A percentile compares a stretch with the other conserved stretches of the same genome.
Conservation (phyloP, 495 filamentous ascomycete species). For the Penicillium egyptiacum region DNA sequence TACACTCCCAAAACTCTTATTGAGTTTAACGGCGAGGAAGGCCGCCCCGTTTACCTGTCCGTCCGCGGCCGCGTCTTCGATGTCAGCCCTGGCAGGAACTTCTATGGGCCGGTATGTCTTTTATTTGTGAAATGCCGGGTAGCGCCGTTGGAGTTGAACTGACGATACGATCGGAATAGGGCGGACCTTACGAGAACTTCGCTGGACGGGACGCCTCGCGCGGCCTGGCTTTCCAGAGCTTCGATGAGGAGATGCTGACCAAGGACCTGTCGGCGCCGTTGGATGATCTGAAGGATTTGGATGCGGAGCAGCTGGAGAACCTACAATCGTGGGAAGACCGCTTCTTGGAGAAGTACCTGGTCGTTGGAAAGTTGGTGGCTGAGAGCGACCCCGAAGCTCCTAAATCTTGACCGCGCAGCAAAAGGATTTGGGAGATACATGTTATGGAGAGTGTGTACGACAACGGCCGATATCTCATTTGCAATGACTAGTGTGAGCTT, state of each 20-base stretch:
- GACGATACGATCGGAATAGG: conserved; percentile 35
- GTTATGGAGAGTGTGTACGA: not conserved
- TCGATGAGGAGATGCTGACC: conserved; percentile 95
- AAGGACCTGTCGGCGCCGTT: conserved; percentile 85
- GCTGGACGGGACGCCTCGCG: conserved; percentile 91
- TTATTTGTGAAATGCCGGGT: not conserved
- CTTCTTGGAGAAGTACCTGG: conserved; percentile 89
- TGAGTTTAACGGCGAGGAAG: conserved; percentile 80
- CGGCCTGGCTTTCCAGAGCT: conserved; percentile 87
- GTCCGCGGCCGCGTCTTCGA: conserved; percentile 87
- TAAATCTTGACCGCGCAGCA: conserved; percentile 24
- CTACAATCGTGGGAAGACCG: conserved; percentile 88
- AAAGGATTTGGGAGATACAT: not conserved
- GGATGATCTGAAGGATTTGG: conserved; percentile 75
- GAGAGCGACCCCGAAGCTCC: conserved; percentile 60
- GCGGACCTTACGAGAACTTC: conserved; percentile 91
- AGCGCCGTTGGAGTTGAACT: conserved; percentile 3
- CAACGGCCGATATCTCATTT: not conserved
- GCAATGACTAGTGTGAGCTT: not conserved
- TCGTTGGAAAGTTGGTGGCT: conserved; percentile 87
- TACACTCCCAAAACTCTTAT: conserved; percentile 85
- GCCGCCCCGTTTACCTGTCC: conserved; percentile 76
- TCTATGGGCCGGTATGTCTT: conserved; percentile 73
- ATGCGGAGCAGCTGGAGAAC: conserved; percentile 75
- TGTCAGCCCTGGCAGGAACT: conserved; percentile 78